Percentiles rank a stretch among this genome's conserved stretches.
phyloP scores from a whole-genome alignment of 225 moss, liverwort and hornwort species.

The Rhytidiadelphus loreus region DNA sequence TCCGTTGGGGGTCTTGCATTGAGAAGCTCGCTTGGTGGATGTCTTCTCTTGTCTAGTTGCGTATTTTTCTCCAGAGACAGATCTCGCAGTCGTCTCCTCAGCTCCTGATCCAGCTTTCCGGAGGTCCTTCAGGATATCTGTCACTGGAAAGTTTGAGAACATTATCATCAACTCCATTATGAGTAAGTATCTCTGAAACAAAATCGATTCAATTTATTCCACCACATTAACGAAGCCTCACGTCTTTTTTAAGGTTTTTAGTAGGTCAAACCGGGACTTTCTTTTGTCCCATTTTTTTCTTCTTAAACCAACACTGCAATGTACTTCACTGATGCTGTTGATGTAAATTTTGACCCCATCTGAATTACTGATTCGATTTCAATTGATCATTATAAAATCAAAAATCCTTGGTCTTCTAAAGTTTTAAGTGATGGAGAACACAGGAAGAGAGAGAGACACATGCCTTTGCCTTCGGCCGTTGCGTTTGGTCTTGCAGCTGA shows the following conservation, averaged over 20 bases:
- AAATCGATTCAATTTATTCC: neutral
- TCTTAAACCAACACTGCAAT: neutral
- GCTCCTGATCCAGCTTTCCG: neutral
- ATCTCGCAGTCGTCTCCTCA: neutral
- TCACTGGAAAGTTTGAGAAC: neutral
- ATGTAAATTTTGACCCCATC: neutral
- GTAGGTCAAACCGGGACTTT: neutral
- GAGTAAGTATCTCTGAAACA: neutral
- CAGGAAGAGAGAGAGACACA: neutral
- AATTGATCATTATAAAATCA: neutral
- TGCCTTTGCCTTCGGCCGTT: neutral
- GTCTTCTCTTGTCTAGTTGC: neutral
- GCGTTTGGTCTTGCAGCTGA: neutral
- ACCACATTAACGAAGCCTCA: neutral
- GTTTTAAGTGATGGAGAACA: neutral
- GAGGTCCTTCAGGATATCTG: neutral
- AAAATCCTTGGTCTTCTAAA: neutral
- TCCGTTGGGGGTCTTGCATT: neutral
- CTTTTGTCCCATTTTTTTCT: neutral
- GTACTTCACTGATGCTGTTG: neutral
- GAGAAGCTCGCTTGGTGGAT: neutral
- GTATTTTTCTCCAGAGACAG: neutral
- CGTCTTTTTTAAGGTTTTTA: no score
- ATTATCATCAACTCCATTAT: neutral
- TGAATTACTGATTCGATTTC: neutral